Evolutionary conservation across 139 green algal genomes (phyloP).

Genomic region (Trebouxia sp.): DNA sequence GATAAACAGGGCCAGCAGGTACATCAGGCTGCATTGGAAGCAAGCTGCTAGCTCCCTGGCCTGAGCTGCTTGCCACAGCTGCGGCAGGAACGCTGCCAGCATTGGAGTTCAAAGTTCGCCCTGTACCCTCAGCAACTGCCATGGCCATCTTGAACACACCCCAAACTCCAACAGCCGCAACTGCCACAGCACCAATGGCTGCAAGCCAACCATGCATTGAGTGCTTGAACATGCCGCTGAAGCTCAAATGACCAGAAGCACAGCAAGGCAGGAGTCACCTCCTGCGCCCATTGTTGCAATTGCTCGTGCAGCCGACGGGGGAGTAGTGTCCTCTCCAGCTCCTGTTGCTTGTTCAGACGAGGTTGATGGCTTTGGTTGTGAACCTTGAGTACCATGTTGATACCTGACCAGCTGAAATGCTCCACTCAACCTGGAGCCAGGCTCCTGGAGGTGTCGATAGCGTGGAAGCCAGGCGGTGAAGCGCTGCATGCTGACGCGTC

Average conservation of each 20-base stretch:
- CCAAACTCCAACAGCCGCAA: constrained; percentile 54
- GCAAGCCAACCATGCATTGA: background rate
- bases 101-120: constrained; percentile 23
- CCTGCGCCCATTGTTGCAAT: constrained; percentile 54
- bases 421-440: no score
- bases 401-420: background rate
- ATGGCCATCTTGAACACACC: constrained; percentile 60
- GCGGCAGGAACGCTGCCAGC: no score
- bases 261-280: constrained; percentile 32
- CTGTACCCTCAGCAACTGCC: constrained; percentile 45
- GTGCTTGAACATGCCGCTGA: background rate
- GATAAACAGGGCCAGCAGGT: background rate
- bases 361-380: background rate
- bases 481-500: no score
- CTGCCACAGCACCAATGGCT: constrained; percentile 48
- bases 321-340: constrained; percentile 5
- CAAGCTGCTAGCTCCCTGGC: background rate
- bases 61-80: background rate
- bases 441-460: no score
- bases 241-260: no score
- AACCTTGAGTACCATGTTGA: background rate
- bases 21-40: constrained; percentile 24
- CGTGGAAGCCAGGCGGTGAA: background rate
- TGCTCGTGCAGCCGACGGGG: constrained; percentile 45
- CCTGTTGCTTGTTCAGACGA: background rate